Evolutionary conservation across 257 asterid species (phyloP).

Genomic region (Solanum arcanum): DNA sequence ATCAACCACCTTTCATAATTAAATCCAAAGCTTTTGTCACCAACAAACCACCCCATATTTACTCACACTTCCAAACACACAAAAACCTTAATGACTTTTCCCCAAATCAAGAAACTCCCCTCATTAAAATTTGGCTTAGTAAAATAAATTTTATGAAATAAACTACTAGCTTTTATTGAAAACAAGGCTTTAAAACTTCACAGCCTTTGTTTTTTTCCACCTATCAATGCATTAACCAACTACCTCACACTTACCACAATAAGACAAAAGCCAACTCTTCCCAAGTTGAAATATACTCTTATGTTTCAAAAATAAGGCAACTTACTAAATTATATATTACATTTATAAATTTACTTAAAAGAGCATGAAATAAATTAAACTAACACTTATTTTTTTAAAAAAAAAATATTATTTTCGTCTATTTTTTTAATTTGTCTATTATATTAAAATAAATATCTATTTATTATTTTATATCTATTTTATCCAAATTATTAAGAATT

Average conservation of each 20-base stretch:
- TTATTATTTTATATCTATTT: not conserved
- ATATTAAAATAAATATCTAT: not conserved
- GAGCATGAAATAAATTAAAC: not conserved
- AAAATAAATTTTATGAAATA: not conserved
- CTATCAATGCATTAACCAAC: not conserved
- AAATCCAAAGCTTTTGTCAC: slow-evolving; percentile 17
- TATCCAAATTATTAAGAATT: not conserved
- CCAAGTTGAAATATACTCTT: not conserved
- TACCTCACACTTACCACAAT: too few species aligned
- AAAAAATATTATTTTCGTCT: not conserved
- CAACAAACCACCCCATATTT: slow-evolving; percentile 13
- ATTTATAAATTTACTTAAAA: too few species aligned
- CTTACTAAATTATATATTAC: not conserved
- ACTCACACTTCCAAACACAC: not conserved
- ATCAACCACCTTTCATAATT: slow-evolving; percentile 9
- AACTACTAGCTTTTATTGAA: not conserved
- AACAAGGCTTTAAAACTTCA: not conserved
- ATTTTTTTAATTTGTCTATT: not conserved
- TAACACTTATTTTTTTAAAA: too few species aligned
- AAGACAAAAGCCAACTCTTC: not conserved
- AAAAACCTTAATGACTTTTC: not conserved
- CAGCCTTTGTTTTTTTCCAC: not conserved
- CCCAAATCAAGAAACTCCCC: not conserved
- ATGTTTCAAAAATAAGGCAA: not conserved
- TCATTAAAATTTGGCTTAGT: not conserved